Percentiles rank a stretch among this genome's conserved stretches.
These are phyloP conservation scores for Tylopilus sp. DNA, from an alignment of 1,284 basidiomycete species.

Conservation along the genomic window DNA sequence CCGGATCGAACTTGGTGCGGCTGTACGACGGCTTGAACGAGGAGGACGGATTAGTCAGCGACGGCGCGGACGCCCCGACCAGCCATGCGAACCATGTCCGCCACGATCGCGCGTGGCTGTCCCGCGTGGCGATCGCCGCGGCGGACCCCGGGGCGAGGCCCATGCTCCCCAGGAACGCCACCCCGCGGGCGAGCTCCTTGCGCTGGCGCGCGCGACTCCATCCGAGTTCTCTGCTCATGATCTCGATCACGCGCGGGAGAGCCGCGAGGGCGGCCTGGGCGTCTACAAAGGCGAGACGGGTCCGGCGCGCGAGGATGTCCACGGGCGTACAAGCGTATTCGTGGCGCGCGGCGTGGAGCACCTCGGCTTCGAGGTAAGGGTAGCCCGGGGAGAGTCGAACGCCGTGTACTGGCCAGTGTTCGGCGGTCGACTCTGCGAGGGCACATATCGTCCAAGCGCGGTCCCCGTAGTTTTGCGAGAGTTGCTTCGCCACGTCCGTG, in stretches of 20 bases:
- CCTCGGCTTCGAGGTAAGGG: constrained; percentile 93
- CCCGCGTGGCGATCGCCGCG: constrained; percentile 3
- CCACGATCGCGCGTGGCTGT: neutral
- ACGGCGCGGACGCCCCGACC: constrained; percentile 16
- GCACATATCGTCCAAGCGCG: constrained; percentile 93
- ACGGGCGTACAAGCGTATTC: constrained; percentile 91
- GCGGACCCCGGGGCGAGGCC: constrained; percentile 52
- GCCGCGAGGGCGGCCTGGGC: constrained; percentile 82
- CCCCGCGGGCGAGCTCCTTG: constrained; percentile 57
- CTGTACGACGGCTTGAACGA: constrained; percentile 39
- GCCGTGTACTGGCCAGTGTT: constrained; percentile 84
- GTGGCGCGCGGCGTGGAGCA: constrained; percentile 84
- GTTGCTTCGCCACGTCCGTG: constrained; percentile 89
- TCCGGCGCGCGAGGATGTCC: constrained; percentile 91
- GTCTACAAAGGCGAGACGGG: constrained; percentile 91
- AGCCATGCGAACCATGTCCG: constrained; percentile 28
- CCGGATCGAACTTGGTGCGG: constrained; percentile 63
- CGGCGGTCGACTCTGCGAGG: constrained; percentile 75
- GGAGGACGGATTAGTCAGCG: constrained; percentile 5
- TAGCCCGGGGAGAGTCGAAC: constrained; percentile 73
- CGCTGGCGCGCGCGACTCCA: constrained; percentile 65
- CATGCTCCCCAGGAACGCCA: constrained; percentile 75
- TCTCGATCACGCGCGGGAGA: constrained; percentile 84
- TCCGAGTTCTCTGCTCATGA: constrained; percentile 84
- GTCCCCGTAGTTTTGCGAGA: constrained; percentile 94